Evolutionary conservation across 257 asterid species (phyloP).

Genomic region (Oldenlandia corymbosa): DNA sequence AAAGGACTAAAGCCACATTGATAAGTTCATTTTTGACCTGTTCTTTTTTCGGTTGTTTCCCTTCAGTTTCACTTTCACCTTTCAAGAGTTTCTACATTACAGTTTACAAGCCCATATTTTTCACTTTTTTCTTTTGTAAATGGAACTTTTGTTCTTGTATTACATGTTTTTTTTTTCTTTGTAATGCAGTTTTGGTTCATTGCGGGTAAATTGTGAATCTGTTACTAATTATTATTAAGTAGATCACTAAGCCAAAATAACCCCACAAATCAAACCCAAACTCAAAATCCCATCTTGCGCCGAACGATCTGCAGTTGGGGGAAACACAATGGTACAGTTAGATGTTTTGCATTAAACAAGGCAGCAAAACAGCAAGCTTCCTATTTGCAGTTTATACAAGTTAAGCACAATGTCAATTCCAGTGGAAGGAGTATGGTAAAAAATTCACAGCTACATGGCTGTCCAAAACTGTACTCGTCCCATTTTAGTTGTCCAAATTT

Average conservation of each 20-base stretch:
- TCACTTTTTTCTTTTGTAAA: background rate
- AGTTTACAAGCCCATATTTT: background rate
- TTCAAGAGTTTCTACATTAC: slow-evolving; percentile 6
- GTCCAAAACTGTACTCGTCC: too few relatives aligned
- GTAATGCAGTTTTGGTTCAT: slow-evolving; percentile 19
- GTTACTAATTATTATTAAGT: background rate
- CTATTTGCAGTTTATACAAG: too few relatives aligned
- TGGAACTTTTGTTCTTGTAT: slow-evolving; percentile 10
- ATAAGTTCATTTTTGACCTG: slow-evolving; percentile 9
- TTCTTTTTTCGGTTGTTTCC: slow-evolving; percentile 4
- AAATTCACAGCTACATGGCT: background rate
- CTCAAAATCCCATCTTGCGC: too few relatives aligned
- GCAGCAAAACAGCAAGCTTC: too few relatives aligned
- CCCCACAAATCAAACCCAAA: too few relatives aligned
- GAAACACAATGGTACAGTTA: too few relatives aligned
- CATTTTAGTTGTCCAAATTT: too few relatives aligned
- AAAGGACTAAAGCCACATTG: background rate
- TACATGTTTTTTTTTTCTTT: slow-evolving; percentile 6
- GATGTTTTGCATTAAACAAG: too few relatives aligned
- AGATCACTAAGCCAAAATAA: too few relatives aligned
- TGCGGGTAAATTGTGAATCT: background rate
- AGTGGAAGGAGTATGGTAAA: background rate
- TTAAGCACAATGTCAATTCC: background rate
- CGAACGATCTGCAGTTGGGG: too few relatives aligned
- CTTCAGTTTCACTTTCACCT: background rate